Conservation (phyloP, 169 alveolate species). For the Cryptosporidium canis region DNA sequence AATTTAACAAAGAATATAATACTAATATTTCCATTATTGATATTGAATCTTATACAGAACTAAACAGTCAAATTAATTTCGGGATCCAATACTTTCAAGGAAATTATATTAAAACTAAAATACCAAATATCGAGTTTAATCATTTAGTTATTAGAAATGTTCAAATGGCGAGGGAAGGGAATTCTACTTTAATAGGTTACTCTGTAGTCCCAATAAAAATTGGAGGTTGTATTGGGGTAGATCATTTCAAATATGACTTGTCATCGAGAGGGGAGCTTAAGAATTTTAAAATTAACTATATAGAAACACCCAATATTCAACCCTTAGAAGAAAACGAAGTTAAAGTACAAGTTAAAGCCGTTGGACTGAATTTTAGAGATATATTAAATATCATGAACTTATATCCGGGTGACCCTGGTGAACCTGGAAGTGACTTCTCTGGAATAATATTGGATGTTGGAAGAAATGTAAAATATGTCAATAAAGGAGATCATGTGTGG, state of each 20-base stretch:
- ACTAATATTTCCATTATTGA: slow-evolving; percentile 25
- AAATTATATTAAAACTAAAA: slow-evolving; percentile 1
- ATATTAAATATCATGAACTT: slow-evolving; percentile 81
- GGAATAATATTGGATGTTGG: slow-evolving; percentile 37
- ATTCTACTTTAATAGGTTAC: slow-evolving; percentile 37
- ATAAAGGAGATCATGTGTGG: slow-evolving; percentile 54
- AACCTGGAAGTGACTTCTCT: slow-evolving; percentile 71
- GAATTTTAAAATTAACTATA: slow-evolving; percentile 19
- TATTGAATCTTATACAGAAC: slow-evolving; percentile 2
- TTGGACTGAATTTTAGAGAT: slow-evolving; percentile 84
- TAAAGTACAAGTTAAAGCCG: slow-evolving; percentile 80
- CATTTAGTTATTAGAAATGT: slow-evolving; percentile 18
- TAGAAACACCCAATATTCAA: neutral
- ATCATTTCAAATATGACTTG: slow-evolving; percentile 31
- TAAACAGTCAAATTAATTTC: slow-evolving; percentile 4
- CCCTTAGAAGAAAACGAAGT: slow-evolving; percentile 26
- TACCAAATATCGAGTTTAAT: neutral
- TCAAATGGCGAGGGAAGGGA: neutral
- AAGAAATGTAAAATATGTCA: neutral
- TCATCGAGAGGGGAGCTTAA: slow-evolving; percentile 52
- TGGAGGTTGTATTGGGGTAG: neutral
- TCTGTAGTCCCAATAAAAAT: slow-evolving; percentile 3
- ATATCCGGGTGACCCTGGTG: slow-evolving; percentile 68
- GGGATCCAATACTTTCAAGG: slow-evolving; percentile 19
- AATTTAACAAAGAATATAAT: neutral